Evolutionary conservation across 2,329 filamentous ascomycete species (phyloP), one percentile per base, ranked within the genome.

Genomic region (Colletotrichum lentis): DNA sequence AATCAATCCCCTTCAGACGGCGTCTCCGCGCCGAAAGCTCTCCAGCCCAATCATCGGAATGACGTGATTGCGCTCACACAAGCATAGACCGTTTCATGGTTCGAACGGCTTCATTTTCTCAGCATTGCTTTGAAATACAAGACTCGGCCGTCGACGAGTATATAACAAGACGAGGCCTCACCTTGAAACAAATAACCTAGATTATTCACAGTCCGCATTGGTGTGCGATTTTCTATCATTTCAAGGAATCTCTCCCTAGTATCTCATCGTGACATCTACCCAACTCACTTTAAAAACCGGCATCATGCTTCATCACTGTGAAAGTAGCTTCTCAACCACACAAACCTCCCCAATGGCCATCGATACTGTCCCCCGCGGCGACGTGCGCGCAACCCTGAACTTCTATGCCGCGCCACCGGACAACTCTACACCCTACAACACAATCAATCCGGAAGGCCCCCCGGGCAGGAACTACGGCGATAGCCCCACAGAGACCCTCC

Each of bases 401-500:
- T 94, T 90, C 83, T 92, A 86, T 79, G 72, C 76, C 12, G 83
- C 86, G 0, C 90, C 91, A 0, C 71, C 81, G 3, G 88, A 92
- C 77, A 84, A 86, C 73, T 79, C 83, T 11, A 74, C 74, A 1
- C 90, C 91, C 27, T 90, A 85, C 82, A 88, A 90, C 80, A 88
- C 88, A 77, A 89, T 93, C 73, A 88, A 92, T 71, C 87, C 90
- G 0, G 77, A 83, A 1, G 90, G 88, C 66, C 74, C 84, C 31
- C 88, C 88, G 0, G 85, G 88, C 74, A 84, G 85, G 71, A 96
- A 96, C 83, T 91, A 87, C 78, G 78, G 78, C 61, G 79, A 83
- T 67, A 73, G 78, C 47, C 52, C 77, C 10, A 82, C 87, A 24
- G 75, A 83, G 3, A 86, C 93, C 37, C 75, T 76, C 5, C 85